Conservation (phyloP, 2,329 filamentous ascomycete genomes). For the Bisporella sp. region DNA sequence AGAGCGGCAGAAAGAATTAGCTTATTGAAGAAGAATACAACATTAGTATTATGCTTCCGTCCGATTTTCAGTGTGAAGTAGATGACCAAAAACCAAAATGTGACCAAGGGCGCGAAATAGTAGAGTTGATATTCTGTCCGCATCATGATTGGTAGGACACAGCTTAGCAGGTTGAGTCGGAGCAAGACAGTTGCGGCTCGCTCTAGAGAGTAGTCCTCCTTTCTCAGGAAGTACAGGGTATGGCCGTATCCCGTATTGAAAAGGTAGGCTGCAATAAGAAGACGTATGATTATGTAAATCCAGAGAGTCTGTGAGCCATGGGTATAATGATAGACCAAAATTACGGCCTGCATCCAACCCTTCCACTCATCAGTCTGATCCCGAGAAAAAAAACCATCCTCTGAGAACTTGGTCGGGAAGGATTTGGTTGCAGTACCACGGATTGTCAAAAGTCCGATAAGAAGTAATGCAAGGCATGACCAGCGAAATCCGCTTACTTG, state of each 20-base stretch:
- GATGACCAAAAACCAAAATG: constrained; percentile 56
- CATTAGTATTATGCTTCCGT: constrained; percentile 34
- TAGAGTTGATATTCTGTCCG: constrained; percentile 48
- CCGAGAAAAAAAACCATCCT: constrained; percentile 40
- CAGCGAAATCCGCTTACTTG: constrained; percentile 27
- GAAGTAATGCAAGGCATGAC: constrained; percentile 19
- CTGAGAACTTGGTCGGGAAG: constrained; percentile 4
- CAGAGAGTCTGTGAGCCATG: constrained; percentile 41
- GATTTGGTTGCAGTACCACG: constrained; percentile 7
- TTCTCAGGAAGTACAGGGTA: constrained; percentile 49
- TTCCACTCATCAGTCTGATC: constrained; percentile 59
- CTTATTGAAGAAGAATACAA: constrained; percentile 39
- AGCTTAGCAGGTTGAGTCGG: constrained; percentile 49
- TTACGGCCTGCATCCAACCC: constrained; percentile 54
- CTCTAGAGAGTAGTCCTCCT: constrained; percentile 47
- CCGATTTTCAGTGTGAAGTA: constrained; percentile 42
- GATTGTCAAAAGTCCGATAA: constrained; percentile 27
- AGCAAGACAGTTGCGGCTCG: constrained; percentile 46
- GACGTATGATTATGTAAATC: constrained; percentile 47
- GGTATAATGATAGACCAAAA: constrained; percentile 53
- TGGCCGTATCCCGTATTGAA: constrained; percentile 59
- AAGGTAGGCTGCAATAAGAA: constrained; percentile 50
- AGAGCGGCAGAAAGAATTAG: constrained; percentile 37
- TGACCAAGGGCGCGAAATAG: constrained; percentile 51
- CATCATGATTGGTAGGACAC: constrained; percentile 43